A percentile compares a stretch with the other conserved stretches of the same genome.
These are phyloP conservation scores for Epichloe aotearoae DNA, from an alignment of 2,329 filamentous ascomycete genomes.

Conservation along the genomic window DNA sequence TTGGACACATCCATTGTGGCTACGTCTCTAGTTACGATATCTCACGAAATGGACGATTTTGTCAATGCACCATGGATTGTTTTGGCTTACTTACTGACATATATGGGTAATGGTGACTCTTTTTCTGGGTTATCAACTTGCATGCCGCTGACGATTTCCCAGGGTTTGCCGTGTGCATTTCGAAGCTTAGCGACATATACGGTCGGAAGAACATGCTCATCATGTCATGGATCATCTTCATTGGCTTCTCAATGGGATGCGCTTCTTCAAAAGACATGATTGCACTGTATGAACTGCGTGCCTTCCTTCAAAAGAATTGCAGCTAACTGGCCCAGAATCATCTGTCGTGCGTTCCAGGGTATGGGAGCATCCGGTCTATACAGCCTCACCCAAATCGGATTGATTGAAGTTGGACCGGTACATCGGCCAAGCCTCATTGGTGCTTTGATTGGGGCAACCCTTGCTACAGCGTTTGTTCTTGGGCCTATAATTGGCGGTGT, in stretches of 20 bases:
- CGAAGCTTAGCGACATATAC: slow-evolving; percentile 47
- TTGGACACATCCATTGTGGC: slow-evolving; percentile 46
- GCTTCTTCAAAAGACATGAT: slow-evolving; percentile 36
- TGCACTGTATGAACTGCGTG: slow-evolving; percentile 30
- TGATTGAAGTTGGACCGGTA: slow-evolving; percentile 42
- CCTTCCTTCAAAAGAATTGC: neutral
- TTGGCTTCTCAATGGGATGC: slow-evolving; percentile 42
- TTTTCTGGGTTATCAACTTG: neutral
- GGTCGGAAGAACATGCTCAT: slow-evolving; percentile 38
- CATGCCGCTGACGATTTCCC: slow-evolving; percentile 3
- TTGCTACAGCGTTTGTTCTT: slow-evolving; percentile 44
- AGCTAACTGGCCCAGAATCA: slow-evolving; percentile 30
- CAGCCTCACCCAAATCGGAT: slow-evolving; percentile 42
- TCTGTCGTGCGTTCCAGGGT: slow-evolving; percentile 45
- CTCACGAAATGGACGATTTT: slow-evolving; percentile 36
- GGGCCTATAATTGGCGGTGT: slow-evolving; percentile 45
- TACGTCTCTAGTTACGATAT: slow-evolving; percentile 44
- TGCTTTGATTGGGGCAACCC: slow-evolving; percentile 39
- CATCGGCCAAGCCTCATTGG: slow-evolving; percentile 40
- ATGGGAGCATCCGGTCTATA: slow-evolving; percentile 50
- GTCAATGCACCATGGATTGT: slow-evolving; percentile 41
- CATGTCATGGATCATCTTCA: slow-evolving; percentile 39
- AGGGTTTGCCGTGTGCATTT: slow-evolving; percentile 44
- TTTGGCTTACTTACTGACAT: slow-evolving; percentile 41
- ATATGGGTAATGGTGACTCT: slow-evolving; percentile 29